A percentile compares a stretch with the other conserved stretches of the same genome.
Conservation (phyloP, 2,329 filamentous ascomycete genomes). For the Mollisiaceae sp. region DNA sequence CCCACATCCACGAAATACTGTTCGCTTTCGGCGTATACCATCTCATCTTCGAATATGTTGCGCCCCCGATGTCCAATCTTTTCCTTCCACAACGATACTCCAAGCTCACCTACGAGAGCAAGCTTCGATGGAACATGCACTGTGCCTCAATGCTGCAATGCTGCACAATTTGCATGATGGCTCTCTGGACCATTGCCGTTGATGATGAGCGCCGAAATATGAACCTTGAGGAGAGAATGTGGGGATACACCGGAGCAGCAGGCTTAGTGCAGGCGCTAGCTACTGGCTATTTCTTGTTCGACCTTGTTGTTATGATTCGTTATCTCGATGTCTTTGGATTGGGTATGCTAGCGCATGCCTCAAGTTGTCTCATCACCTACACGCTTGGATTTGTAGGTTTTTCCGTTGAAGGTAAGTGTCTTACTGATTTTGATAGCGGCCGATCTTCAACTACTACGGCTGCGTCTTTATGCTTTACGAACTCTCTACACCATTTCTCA, state of each 20-base stretch:
- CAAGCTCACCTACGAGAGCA: constrained; percentile 62
- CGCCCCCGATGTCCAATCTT: constrained; percentile 65
- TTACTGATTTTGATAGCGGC: constrained; percentile 58
- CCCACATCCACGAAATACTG: constrained; percentile 78
- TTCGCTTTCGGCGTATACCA: constrained; percentile 70
- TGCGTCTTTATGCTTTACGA: constrained; percentile 84
- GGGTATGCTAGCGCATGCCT: constrained; percentile 65
- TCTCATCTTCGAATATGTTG: constrained; percentile 66
- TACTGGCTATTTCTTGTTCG: constrained; percentile 62
- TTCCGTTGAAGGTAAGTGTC: constrained; percentile 18
- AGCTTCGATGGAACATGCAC: constrained; percentile 81
- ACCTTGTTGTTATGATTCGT: constrained; percentile 32
- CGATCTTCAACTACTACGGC: constrained; percentile 82
- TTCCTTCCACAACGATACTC: constrained; percentile 66
- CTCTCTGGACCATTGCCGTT: constrained; percentile 70
- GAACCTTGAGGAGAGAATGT: constrained; percentile 70
- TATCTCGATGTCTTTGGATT: constrained; percentile 71
- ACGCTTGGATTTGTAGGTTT: constrained; percentile 75
- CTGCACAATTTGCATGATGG: constrained; percentile 69
- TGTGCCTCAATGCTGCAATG: constrained; percentile 80
- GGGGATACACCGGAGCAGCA: constrained; percentile 75
- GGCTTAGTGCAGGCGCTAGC: constrained; percentile 77
- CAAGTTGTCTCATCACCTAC: constrained; percentile 70
- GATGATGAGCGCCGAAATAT: constrained; percentile 71
- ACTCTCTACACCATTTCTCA: constrained; percentile 81